Conservation (phyloP, 306 rosid genomes). For the Medicago arabica region DNA sequence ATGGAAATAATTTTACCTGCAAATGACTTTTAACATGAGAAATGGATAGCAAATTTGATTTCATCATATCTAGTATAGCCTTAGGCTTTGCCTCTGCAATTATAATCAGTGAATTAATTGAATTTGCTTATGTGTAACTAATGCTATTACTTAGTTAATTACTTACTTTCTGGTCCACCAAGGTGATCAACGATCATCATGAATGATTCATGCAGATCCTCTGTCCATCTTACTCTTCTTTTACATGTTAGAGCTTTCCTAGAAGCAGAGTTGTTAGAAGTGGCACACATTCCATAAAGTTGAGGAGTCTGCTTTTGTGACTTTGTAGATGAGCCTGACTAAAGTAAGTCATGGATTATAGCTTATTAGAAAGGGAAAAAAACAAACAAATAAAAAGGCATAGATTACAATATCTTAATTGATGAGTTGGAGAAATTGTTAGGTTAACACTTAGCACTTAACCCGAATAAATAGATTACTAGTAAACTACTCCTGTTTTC, state of each 20-base stretch:
- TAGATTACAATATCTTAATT: neutral
- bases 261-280: slow-evolving; percentile 38
- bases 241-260: slow-evolving; percentile 38
- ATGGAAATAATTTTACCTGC: slow-evolving; percentile 47
- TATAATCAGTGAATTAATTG: slow-evolving; percentile 16
- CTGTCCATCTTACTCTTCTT: slow-evolving; percentile 55
- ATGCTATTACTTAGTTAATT: neutral
- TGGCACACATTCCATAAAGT: slow-evolving; percentile 19
- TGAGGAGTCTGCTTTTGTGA: slow-evolving; percentile 35
- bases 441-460: neutral
- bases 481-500: too few species aligned
- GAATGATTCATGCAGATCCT: slow-evolving; percentile 50
- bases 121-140: neutral
- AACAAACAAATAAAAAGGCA: neutral
- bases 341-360: slow-evolving; percentile 5
- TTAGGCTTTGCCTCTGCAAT: slow-evolving; percentile 59
- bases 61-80: slow-evolving; percentile 58
- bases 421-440: neutral
- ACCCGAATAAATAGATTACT: neutral
- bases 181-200: slow-evolving; percentile 48
- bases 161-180: slow-evolving; percentile 58
- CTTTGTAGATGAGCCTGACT: slow-evolving; percentile 18
- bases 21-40: slow-evolving; percentile 61
- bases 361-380: neutral
- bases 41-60: slow-evolving; percentile 49